phyloP scores from a whole-genome alignment of 345 rosid species.

The Gossypium anomalum region DNA sequence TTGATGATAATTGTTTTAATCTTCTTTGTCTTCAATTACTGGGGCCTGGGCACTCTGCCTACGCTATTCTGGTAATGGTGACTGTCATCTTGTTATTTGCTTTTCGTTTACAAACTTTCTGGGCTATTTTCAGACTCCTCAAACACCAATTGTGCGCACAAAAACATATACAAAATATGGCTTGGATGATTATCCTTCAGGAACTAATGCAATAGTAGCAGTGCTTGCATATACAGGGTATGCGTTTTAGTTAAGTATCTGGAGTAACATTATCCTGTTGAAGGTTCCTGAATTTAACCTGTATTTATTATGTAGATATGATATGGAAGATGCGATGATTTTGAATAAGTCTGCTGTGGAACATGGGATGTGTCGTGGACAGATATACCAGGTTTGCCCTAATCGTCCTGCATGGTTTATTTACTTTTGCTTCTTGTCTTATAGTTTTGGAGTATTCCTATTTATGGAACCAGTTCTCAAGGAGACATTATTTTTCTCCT shows the following conservation, averaged over 20 bases:
- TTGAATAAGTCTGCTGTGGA: slow-evolving; percentile 92
- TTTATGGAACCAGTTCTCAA: not conserved
- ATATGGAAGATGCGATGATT: slow-evolving; percentile 99
- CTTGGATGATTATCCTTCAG: slow-evolving; percentile 81
- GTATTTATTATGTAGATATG: slow-evolving; percentile 50
- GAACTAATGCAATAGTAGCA: slow-evolving; percentile 97
- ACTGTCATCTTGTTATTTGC: not conserved
- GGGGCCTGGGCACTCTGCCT: not conserved
- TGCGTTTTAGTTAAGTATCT: not conserved
- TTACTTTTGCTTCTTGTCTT: not conserved
- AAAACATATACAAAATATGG: slow-evolving; percentile 62
- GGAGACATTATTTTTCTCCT: not conserved
- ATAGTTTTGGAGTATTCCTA: not conserved
- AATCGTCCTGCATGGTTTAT: not conserved
- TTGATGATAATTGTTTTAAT: slow-evolving; percentile 11
- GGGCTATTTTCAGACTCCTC: slow-evolving; percentile 80
- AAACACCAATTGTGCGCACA: slow-evolving; percentile 85
- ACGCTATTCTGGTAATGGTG: not conserved
- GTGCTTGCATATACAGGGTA: slow-evolving; percentile 94
- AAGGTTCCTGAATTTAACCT: not conserved
- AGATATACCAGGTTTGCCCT: slow-evolving; percentile 81
- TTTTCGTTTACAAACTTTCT: slow-evolving; percentile 19
- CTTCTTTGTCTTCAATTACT: slow-evolving; percentile 4
- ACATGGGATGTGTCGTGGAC: slow-evolving; percentile 94
- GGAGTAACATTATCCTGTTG: not conserved